Evolutionary conservation across 2,329 filamentous ascomycete species (phyloP), one percentile per base, ranked within the genome.

Genomic region (Cercospora beticola): DNA sequence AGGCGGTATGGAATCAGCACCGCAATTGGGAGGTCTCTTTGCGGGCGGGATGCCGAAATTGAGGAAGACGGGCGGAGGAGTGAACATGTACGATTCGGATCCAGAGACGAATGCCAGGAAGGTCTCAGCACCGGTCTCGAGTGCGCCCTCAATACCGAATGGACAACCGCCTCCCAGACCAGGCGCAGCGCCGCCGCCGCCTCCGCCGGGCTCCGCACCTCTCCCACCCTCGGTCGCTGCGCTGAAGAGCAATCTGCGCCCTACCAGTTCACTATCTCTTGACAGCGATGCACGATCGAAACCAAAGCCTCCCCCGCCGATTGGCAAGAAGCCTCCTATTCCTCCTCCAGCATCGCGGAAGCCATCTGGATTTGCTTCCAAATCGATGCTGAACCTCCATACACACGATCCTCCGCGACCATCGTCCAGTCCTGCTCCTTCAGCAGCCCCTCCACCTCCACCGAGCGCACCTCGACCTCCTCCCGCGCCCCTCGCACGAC

Each of bases 21-120:
- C 93, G 10, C 94, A 97, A 78, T 81, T 98, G 10, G 94, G 85
- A 31, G 95, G 95, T 1, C 80, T 99, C 28, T 97, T 99, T 77
- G 93, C 92, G 0, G 94, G 93, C 40, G 95, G 94, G 43, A 98
- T 98, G 88, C 95, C 95, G 2, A 98, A 97, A 82, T 79, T 99
- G 76, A 92, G 92, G 79, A 97, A 96, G 83, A 75, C 70, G 9
- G 87, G 90, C 3, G 91, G 93, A 66, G 94, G 92, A 59, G 79
- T 85, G 33, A 82, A 83, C 63, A 84, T 83, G 52, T 88, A 86
- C 73, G 84, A 84, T 64, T 94, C 92, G 68, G 94, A 97, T 77
- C 88, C 91, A n/a, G 93, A 93, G 76, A 85, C 86, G 7, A 78
- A 79, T 56, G 70, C 72, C 49, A 79, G 80, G 73, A 79, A 76